These are phyloP conservation scores for Phytophthora cajani DNA, from an alignment of 352 stramenopile genomes.

Conservation along the genomic window DNA sequence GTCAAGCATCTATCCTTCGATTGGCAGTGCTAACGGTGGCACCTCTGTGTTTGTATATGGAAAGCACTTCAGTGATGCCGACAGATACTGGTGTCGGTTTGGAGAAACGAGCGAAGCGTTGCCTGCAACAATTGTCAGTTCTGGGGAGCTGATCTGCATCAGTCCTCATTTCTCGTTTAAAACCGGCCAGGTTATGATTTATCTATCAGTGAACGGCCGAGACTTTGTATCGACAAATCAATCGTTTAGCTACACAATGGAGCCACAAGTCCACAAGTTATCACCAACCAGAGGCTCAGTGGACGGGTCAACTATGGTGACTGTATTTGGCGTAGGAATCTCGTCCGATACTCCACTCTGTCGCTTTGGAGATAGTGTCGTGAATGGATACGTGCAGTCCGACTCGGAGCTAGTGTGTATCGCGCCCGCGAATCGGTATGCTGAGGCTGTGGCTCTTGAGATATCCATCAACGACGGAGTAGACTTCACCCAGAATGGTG, in stretches of 20 bases:
- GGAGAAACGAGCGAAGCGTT: constrained; percentile 41
- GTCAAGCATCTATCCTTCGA: constrained; percentile 49
- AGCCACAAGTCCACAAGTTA: constrained; percentile 50
- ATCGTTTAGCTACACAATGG: constrained; percentile 57
- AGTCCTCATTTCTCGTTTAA: constrained; percentile 39
- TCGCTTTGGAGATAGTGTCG: constrained; percentile 49
- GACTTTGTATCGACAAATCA: constrained; percentile 65
- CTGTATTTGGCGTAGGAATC: constrained; percentile 52
- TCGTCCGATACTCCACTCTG: constrained; percentile 46
- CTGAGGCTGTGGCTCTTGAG: constrained; percentile 55
- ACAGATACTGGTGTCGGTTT: constrained; percentile 73
- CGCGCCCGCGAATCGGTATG: constrained; percentile 40
- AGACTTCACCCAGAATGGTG: constrained; percentile 84
- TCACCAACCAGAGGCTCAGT: constrained; percentile 56
- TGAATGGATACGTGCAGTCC: constrained; percentile 51
- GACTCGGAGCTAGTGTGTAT: constrained; percentile 48
- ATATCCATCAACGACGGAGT: constrained; percentile 90
- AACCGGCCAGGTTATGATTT: constrained; percentile 33
- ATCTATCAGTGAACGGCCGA: constrained; percentile 75
- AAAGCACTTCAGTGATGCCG: constrained; percentile 48
- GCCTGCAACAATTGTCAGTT: constrained; percentile 31
- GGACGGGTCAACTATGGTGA: constrained; percentile 65
- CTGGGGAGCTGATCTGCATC: constrained; percentile 46
- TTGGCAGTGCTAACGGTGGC: constrained; percentile 52
- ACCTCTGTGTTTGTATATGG: constrained; percentile 63